phyloP scores from a whole-genome alignment of 441 rosid genomes.

The Dalechampia spathulata region DNA sequence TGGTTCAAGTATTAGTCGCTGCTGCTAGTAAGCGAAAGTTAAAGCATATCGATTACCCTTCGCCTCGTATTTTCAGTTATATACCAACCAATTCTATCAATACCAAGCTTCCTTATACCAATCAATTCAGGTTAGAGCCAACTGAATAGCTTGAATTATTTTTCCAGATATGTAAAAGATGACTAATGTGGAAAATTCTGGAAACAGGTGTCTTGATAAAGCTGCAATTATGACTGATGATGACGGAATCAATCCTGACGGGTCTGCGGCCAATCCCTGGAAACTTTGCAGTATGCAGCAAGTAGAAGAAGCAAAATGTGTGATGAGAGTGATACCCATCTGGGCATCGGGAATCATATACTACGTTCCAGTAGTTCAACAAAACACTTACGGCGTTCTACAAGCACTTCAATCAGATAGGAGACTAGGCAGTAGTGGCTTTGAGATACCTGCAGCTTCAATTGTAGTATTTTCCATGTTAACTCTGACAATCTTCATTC shows the following conservation, averaged over 20 bases:
- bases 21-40: slow-evolving; percentile 16
- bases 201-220: slow-evolving; percentile 40
- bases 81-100: slow-evolving; percentile 14
- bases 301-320: slow-evolving; percentile 47
- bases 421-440: slow-evolving; percentile 15
- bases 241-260: slow-evolving; percentile 21
- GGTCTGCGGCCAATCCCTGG: slow-evolving; percentile 28
- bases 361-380: slow-evolving; percentile 33
- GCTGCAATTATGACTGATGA: slow-evolving; percentile 27
- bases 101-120: slow-evolving; percentile 20
- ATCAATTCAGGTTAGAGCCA: slow-evolving; percentile 19
- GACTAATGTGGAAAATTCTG: too few relatives aligned
- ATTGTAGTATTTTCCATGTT: slow-evolving; percentile 22
- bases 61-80: slow-evolving; percentile 17
- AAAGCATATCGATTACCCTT: slow-evolving; percentile 9
- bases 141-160: too few relatives aligned
- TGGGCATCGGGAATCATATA: slow-evolving; percentile 41
- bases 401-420: slow-evolving; percentile 48
- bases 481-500: slow-evolving; percentile 28
- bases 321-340: slow-evolving; percentile 37
- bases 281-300: slow-evolving; percentile 34
- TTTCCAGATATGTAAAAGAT: too few relatives aligned
- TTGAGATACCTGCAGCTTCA: slow-evolving; percentile 31
- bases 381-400: slow-evolving; percentile 39
- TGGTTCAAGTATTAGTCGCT: slow-evolving; percentile 23